These are phyloP conservation scores for Rutstroemia sp. DNA, from an alignment of 2,329 filamentous ascomycete species.

Conservation along the genomic window DNA sequence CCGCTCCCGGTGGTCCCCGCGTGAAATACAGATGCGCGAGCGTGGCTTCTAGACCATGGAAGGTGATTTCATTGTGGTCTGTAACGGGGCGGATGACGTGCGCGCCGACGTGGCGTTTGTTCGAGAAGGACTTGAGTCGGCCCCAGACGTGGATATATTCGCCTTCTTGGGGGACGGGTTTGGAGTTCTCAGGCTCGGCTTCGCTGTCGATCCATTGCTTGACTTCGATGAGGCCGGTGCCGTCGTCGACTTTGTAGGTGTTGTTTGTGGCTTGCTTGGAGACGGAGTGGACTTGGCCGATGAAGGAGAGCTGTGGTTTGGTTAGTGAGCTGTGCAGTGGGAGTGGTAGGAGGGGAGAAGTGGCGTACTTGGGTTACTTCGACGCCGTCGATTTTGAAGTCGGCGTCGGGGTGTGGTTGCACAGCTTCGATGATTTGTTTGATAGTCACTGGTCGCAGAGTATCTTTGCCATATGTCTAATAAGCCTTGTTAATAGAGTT, in stretches of 20 bases:
- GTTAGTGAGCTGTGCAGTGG: background rate
- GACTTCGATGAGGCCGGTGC: slow-evolving; percentile 85
- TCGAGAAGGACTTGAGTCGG: slow-evolving; percentile 73
- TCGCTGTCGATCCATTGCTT: slow-evolving; percentile 66
- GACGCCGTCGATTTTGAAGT: slow-evolving; percentile 76
- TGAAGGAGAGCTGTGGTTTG: slow-evolving; percentile 61
- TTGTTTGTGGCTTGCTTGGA: slow-evolving; percentile 83
- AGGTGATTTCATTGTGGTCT: slow-evolving; percentile 89
- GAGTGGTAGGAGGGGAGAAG: too few species aligned
- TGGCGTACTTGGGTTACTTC: slow-evolving; percentile 52
- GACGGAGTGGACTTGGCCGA: slow-evolving; percentile 86
- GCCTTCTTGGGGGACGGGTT: slow-evolving; percentile 55
- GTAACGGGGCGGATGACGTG: slow-evolving; percentile 72
- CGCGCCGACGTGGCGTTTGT: slow-evolving; percentile 73
- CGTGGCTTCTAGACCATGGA: slow-evolving; percentile 84
- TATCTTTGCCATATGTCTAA: slow-evolving; percentile 62
- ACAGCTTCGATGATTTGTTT: slow-evolving; percentile 86
- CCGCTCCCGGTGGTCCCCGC: slow-evolving; percentile 47
- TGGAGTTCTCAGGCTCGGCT: slow-evolving; percentile 35
- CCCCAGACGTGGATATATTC: slow-evolving; percentile 83
- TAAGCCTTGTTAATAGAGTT: background rate
- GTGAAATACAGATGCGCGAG: slow-evolving; percentile 82
- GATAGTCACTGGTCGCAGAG: slow-evolving; percentile 86
- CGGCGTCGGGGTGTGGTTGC: slow-evolving; percentile 64
- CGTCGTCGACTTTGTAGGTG: slow-evolving; percentile 90